Evolutionary conservation across 2,329 filamentous ascomycete species (phyloP), one percentile per base, ranked within the genome.

Genomic region (Clathrospora elynae): DNA sequence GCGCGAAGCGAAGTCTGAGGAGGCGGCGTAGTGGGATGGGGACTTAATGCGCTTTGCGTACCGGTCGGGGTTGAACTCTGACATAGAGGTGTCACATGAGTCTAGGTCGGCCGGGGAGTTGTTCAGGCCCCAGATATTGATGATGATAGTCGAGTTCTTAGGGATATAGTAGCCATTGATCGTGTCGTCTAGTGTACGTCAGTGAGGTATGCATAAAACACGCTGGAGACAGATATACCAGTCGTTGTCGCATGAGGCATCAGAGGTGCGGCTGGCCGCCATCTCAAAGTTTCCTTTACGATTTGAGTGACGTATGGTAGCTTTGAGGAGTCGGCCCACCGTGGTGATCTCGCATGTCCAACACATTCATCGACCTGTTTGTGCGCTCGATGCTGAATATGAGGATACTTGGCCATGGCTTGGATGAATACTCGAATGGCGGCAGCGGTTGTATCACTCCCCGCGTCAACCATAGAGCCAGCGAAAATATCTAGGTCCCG

Each of bases 151-250:
- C 8, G 61, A 48, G 13, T 55, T 52, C 61, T 64, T 24, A 54
- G 64, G 54, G 17, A 34, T 32, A 4, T 61, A 55, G 13, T 69
- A 70, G 10, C 71, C 73, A 31, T 71, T 66, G 32, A 72, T 63
- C 47, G 52, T 61, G 36, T 73, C 71, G 35, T 76, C 73, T 42
- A 9, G 24, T 75, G 73, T 0, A 63, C 32, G 55, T 50, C 5
- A 59, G 56, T 6, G 43, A 35, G 12, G 5, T 6, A 2, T 26
- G 2, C 7, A 19, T 6, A 1, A 3, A 24, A 7, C n/a, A n/a
- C 8, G 28, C 20, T 12, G 28, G 3, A 13, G 20, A 11, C 14
- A 32, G n/a, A 5, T 13, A 20, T 36, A 36, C 36, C 37, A 26
- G 26, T 23, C 1, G 37, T 36, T 2, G 19, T 34, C 1, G 17